Evolutionary conservation across 169 alveolate genomes (phyloP).

Genomic region (Plasmodium relictum): DNA sequence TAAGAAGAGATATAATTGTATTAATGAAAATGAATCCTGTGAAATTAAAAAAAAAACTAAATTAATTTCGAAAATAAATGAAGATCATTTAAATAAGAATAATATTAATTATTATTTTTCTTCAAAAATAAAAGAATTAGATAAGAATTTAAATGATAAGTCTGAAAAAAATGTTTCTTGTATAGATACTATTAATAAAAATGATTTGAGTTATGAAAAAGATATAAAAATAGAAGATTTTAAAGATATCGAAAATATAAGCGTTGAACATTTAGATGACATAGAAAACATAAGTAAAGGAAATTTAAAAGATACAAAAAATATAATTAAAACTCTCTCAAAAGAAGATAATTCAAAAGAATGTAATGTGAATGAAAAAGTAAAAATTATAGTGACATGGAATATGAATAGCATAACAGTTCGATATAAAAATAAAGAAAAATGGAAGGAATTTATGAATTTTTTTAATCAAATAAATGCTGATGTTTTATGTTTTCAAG

Average conservation of each 20-base stretch:
- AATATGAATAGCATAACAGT: slow-evolving; percentile 72
- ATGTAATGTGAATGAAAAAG: background rate
- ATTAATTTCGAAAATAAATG: slow-evolving; percentile 1
- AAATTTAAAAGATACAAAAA: background rate
- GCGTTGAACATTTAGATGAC: background rate
- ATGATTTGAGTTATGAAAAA: background rate
- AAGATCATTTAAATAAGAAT: background rate
- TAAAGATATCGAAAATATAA: background rate
- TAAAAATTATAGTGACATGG: slow-evolving; percentile 54
- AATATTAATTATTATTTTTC: background rate
- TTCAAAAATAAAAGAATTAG: background rate
- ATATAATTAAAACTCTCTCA: background rate
- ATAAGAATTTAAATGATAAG: background rate
- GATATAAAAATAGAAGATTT: background rate
- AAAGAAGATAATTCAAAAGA: background rate
- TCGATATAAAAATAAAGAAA: slow-evolving; percentile 45
- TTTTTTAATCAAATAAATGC: slow-evolving; percentile 48
- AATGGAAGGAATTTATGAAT: slow-evolving; percentile 55
- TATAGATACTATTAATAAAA: background rate
- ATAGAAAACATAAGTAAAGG: background rate
- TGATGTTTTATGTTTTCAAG: slow-evolving; percentile 67
- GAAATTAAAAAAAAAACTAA: slow-evolving; percentile 20
- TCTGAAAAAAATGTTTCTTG: background rate
- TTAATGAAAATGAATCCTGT: background rate
- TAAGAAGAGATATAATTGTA: slow-evolving; percentile 19